Percentiles rank a stretch among this genome's conserved stretches.
phyloP scores from a whole-genome alignment of 495 filamentous ascomycete species.

The Hypoxylon lienhwacheense region DNA sequence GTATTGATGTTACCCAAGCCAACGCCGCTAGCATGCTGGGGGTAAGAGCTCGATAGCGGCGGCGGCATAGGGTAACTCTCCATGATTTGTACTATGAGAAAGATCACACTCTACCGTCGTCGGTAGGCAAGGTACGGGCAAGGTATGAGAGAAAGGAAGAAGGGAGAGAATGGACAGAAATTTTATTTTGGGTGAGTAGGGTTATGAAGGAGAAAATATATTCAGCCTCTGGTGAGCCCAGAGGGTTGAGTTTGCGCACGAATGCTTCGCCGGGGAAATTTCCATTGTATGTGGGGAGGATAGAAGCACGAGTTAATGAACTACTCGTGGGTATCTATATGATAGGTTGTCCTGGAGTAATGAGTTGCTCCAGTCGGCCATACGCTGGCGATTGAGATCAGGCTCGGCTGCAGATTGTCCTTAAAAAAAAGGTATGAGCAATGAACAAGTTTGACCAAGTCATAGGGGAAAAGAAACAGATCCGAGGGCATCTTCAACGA shows the following conservation, averaged over 20 bases:
- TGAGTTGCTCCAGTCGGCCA: background rate
- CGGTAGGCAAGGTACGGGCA: background rate
- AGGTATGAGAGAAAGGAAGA: background rate
- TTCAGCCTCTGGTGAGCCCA: background rate
- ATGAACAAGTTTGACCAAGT: too few relatives aligned
- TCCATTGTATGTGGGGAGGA: constrained; percentile 9
- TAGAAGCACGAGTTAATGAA: background rate
- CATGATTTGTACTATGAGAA: constrained; percentile 1
- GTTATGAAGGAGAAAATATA: background rate
- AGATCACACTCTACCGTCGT: background rate
- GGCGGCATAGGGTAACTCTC: background rate
- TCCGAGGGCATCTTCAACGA: too few relatives aligned
- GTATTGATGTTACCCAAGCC: constrained; percentile 3
- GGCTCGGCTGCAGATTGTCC: background rate
- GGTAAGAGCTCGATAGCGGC: background rate
- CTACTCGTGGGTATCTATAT: background rate
- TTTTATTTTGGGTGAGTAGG: background rate
- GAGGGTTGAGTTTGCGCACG: background rate
- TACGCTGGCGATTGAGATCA: background rate
- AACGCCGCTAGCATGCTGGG: background rate
- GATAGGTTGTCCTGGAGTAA: background rate
- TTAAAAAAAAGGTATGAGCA: background rate
- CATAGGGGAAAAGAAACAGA: too few relatives aligned
- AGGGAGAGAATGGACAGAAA: too few relatives aligned
- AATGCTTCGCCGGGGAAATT: background rate